Evolutionary conservation across 2,329 filamentous ascomycete species (phyloP), one percentile per base, ranked within the genome.

Genomic region (Endoconidiophora laricicola): DNA sequence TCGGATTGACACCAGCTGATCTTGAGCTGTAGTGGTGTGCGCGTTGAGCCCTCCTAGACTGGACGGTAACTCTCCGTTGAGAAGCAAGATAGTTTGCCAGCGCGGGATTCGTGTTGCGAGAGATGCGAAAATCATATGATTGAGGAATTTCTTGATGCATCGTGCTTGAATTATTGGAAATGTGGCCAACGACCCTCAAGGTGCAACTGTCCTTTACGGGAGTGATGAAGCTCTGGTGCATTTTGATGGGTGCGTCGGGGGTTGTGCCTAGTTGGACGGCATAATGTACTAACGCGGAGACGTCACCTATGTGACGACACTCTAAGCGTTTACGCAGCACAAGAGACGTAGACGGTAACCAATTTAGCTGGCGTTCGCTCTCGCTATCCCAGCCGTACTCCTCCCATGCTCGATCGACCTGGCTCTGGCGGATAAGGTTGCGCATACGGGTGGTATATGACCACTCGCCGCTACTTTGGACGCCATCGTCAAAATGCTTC

Each of bases 401-500:
- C 22, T 60, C 61, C 68, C 67, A 70, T 6, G 63, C 58, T 23
- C 58, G 55, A 14, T 60, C 56, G 14, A 68, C 60, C 6, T 62
- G 63, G 1, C 55, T 56, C 55, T 71, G 69, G 22, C 63, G 58
- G 41, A 71, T 57, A 16, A 71, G 56, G 54, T 71, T 71, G 36
- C 67, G 64, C 57, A 72, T 65, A 44, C 68, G 59, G 2, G 62
- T 62, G 18, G 65, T 65, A 54, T 70, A 70, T 3, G 63, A 63
- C 69, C 69, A 72, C 20, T 64, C 60, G 44, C 63, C 65, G 26
- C 20, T 43, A 46, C 61, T 61, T 42, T 60, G 62, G 40, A 61
- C 56, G 1, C 63, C 63, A 23, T 69, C 66, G 39, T 71, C 66
- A 44, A 69, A 69, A 56, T 72, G 69, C 54, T 68, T 68, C 36